phyloP scores from a whole-genome alignment of 495 filamentous ascomycete species.

The Clavariopsis aquatica region DNA sequence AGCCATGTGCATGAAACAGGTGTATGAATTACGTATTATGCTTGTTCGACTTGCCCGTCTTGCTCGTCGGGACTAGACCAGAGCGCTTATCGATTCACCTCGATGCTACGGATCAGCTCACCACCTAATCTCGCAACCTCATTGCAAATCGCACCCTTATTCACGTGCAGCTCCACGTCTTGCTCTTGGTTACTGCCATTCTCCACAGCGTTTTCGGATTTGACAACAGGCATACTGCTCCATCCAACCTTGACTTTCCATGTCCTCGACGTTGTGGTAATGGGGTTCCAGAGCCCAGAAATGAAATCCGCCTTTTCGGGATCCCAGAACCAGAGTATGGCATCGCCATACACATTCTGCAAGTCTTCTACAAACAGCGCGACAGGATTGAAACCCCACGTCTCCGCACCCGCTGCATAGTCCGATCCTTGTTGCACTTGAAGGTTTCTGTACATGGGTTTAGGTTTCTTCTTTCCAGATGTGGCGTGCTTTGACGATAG shows the following conservation, averaged over 20 bases:
- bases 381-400: slow-evolving; percentile 54
- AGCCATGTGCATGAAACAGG: no score
- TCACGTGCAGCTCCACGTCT: slow-evolving; percentile 58
- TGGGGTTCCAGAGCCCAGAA: slow-evolving; percentile 81
- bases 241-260: slow-evolving; percentile 71
- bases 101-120: slow-evolving; percentile 51
- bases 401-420: slow-evolving; percentile 41
- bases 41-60: no score
- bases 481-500: slow-evolving; percentile 56
- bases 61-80: no score
- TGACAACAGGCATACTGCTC: slow-evolving; percentile 60
- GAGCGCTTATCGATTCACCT: slow-evolving; percentile 4
- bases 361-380: slow-evolving; percentile 61
- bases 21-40: no score
- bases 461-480: slow-evolving; percentile 31
- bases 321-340: slow-evolving; percentile 74
- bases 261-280: slow-evolving; percentile 49
- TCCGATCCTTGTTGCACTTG: slow-evolving; percentile 45
- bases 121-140: slow-evolving; percentile 76
- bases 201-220: slow-evolving; percentile 15
- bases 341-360: slow-evolving; percentile 59
- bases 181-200: slow-evolving; percentile 34
- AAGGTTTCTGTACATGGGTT: slow-evolving; percentile 73
- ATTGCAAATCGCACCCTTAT: slow-evolving; percentile 70
- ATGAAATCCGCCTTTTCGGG: slow-evolving; percentile 58